These are phyloP conservation scores for Ormosia semicastrata DNA, from an alignment of 306 rosid genomes.

Conservation along the genomic window DNA sequence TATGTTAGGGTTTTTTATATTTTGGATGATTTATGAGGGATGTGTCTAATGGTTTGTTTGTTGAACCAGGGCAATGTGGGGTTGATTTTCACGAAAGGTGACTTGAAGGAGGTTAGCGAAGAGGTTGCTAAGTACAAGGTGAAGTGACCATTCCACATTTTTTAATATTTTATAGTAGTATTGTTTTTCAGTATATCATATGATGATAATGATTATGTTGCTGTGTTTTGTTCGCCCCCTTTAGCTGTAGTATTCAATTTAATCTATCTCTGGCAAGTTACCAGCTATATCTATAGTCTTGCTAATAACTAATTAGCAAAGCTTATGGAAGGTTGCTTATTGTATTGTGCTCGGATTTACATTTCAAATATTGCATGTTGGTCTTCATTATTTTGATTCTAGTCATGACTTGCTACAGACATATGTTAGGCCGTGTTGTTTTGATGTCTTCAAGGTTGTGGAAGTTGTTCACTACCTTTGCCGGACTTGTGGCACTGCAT, in stretches of 20 bases:
- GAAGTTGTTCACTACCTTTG: too few relatives aligned
- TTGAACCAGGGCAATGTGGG: constrained; percentile 78
- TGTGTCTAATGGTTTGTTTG: neutral
- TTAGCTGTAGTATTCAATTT: neutral
- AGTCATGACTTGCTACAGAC: too few relatives aligned
- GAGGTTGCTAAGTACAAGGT: constrained; percentile 98
- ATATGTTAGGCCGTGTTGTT: neutral
- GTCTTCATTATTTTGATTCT: neutral
- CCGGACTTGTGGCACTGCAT: neutral
- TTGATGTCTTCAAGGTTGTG: neutral
- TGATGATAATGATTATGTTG: neutral
- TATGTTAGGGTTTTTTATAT: neutral
- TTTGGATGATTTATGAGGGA: neutral
- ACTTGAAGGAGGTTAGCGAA: constrained; percentile 90
- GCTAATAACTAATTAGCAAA: too few relatives aligned
- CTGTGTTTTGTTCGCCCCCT: neutral
- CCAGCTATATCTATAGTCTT: too few relatives aligned
- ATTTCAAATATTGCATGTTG: neutral
- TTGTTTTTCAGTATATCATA: neutral
- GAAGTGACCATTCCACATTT: neutral
- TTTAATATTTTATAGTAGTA: neutral
- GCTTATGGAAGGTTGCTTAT: too few relatives aligned
- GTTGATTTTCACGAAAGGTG: constrained; percentile 87
- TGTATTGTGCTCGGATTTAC: neutral
- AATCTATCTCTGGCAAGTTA: neutral